Evolutionary conservation across 2,329 filamentous ascomycete genomes (phyloP).

Genomic region (Fusarium coicis): DNA sequence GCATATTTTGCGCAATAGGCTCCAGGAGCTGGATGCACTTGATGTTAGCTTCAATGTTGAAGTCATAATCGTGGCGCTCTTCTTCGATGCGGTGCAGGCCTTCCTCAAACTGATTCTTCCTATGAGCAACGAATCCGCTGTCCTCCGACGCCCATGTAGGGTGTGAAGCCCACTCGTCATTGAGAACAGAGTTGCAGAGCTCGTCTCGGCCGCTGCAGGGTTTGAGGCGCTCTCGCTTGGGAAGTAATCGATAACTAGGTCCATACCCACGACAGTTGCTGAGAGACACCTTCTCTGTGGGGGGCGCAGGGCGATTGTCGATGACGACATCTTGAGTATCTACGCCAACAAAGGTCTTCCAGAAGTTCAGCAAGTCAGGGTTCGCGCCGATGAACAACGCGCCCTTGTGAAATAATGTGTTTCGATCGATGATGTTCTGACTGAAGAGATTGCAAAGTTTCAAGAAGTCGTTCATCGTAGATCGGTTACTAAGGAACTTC

Average conservation of each 20-base stretch:
- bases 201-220: conserved; percentile 94
- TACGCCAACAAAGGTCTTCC: conserved; percentile 84
- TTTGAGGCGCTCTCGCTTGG: conserved; percentile 90
- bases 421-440: conserved; percentile 89
- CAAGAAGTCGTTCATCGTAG: conserved; percentile 92
- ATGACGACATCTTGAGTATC: conserved; percentile 81
- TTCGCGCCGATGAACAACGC: conserved; percentile 88
- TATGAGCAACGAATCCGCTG: conserved; percentile 95
- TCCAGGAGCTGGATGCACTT: conserved; percentile 97
- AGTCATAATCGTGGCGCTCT: conserved; percentile 98
- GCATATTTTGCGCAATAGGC: conserved; percentile 90
- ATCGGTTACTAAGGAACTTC: conserved; percentile 94
- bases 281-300: conserved; percentile 85
- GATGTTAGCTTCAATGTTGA: conserved; percentile 94
- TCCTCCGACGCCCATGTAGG: conserved; percentile 99
- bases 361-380: conserved; percentile 87
- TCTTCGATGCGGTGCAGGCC: conserved; percentile 96
- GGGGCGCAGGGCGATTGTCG: conserved; percentile 79
- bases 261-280: conserved; percentile 96
- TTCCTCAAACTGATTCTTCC: conserved; percentile 96
- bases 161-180: conserved; percentile 98
- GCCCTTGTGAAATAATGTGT: conserved; percentile 84
- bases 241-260: conserved; percentile 92
- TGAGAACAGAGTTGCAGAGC: conserved; percentile 91
- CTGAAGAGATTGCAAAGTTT: conserved; percentile 97